These are phyloP conservation scores for Phytophthora aleatoria DNA, from an alignment of 352 stramenopile species.

Conservation along the genomic window DNA sequence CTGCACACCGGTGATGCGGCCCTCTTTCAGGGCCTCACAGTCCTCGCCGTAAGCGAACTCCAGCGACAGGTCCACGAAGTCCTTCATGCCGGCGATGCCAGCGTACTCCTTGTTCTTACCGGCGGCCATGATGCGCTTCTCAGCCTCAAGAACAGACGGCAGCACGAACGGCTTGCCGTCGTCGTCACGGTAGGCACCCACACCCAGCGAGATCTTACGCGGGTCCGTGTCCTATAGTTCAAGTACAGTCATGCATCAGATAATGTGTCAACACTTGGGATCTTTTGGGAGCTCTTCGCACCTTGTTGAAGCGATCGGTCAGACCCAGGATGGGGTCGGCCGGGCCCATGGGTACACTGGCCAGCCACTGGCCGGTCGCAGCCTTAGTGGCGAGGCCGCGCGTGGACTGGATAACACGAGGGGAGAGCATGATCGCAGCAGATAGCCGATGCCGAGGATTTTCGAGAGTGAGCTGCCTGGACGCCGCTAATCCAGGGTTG, in stretches of 20 bases:
- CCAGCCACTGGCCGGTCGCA: conserved; percentile 65
- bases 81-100: conserved; percentile 95
- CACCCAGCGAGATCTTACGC: conserved; percentile 96
- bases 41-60: conserved; percentile 98
- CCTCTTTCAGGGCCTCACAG: conserved; percentile 88
- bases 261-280: background rate
- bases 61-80: conserved; percentile 96
- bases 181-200: conserved; percentile 98
- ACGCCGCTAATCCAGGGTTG: too few species aligned
- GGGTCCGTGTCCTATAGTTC: conserved; percentile 85
- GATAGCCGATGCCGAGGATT: conserved; percentile 20
- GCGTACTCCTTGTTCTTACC: conserved; percentile 98
- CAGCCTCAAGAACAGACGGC: conserved; percentile 95
- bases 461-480: conserved; percentile 29
- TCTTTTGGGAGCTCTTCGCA: conserved; percentile 23
- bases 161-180: conserved; percentile 96
- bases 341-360: conserved; percentile 93
- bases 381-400: conserved; percentile 54
- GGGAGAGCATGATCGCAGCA: conserved; percentile 35
- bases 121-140: conserved; percentile 93
- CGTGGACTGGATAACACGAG: conserved; percentile 35
- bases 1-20: conserved; percentile 95
- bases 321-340: conserved; percentile 97
- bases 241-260: background rate
- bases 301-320: conserved; percentile 92